Evolutionary conservation across 805 yeast genomes (phyloP), one percentile per base, ranked within the genome.

Genomic region (Ogataea ramenticola): DNA sequence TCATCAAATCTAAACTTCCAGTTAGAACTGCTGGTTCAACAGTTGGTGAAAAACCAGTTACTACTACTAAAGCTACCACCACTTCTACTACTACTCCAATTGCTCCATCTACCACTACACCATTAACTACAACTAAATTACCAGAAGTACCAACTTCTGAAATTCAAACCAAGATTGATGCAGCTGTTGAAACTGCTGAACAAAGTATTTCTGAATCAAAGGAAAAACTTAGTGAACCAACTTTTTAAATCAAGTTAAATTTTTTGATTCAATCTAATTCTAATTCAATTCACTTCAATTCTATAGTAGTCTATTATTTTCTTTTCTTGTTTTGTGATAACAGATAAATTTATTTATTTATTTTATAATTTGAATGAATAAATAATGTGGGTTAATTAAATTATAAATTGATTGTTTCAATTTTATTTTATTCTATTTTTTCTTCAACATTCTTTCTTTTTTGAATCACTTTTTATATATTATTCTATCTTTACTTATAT

Each of bases 1-100:
- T 79, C 56, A 65, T 83, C 57, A 69, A 74, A 59, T 67, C 78
- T 31, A 74, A 75, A 66, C 59, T 77, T 50, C 82, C 83, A 39
- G 62, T 63, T 42, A 80, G 88, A 76, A 82, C 89, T 48, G 86
- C 86, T 32, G 80, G 84, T 35, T 70, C 86, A 36, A 80, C 86
- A 40, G 84, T 80, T 50, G 80, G 76, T 45, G 60, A 50, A 26
- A n/a, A n/a, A n/a, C n/a, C n/a, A n/a, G n/a, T n/a, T n/a, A n/a
- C n/a, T n/a, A 20, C 50, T 19, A 39, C 50, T 29, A 37, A 54
- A 12, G 31, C 48, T 27, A 12, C 50, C 17, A 42, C 43, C 37
- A 43, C 36, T 20, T 29, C 30, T 5, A 27, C 41, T 14, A 16
- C 49, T 20, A 29, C 38, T 32, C 20, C 33, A 34, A 21, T 15